phyloP scores from a whole-genome alignment of 495 filamentous ascomycete species.

The Bacidia gigantensis region DNA sequence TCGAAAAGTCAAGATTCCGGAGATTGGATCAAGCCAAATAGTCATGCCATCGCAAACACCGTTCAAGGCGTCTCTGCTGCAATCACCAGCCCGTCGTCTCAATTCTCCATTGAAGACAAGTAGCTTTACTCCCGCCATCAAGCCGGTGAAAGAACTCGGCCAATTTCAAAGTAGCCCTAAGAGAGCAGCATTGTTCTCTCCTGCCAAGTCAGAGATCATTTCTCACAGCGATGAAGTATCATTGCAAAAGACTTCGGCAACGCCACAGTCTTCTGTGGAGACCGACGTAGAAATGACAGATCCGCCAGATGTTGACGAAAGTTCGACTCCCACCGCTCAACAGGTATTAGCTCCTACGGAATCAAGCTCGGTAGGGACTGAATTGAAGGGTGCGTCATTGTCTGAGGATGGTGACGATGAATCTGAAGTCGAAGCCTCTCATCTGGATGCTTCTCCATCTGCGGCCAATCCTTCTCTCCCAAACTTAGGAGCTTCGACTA shows the following conservation, averaged over 20 bases:
- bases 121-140: neutral
- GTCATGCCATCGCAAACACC: conserved; percentile 17
- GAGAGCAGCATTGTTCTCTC: neutral
- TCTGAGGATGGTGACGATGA: no score
- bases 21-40: conserved; percentile 24
- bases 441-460: neutral
- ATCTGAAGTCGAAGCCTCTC: no score
- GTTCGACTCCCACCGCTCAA: no score
- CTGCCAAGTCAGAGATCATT: neutral
- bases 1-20: conserved; percentile 28
- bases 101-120: neutral
- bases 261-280: neutral
- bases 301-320: no score
- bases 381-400: no score
- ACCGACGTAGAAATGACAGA: no score
- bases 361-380: no score
- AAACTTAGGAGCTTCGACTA: conserved; percentile 7
- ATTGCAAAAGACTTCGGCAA: neutral
- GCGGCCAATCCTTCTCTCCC: neutral
- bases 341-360: no score
- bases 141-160: neutral
- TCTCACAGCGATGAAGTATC: neutral
- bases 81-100: conserved; percentile 7
- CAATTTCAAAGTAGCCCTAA: neutral
- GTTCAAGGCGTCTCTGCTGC: conserved; percentile 27